These are phyloP conservation scores for Chlorella sp. DNA, from an alignment of 139 green algal genomes.

Conservation along the genomic window DNA sequence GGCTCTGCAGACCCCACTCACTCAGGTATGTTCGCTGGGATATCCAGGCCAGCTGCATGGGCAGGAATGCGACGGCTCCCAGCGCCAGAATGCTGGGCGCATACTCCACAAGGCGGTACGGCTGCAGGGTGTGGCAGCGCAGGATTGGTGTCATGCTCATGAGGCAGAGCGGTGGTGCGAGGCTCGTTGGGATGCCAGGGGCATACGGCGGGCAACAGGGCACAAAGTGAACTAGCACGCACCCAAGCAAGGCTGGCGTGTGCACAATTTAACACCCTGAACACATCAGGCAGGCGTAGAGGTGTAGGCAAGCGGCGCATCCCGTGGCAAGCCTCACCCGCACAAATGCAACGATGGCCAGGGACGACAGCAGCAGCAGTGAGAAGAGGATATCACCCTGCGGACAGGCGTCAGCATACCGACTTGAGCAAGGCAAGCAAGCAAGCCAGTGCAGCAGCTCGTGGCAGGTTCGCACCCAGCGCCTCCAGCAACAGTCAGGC, in stretches of 20 bases:
- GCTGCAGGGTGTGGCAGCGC: not conserved
- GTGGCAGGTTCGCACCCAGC: no score
- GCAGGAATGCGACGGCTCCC: not conserved
- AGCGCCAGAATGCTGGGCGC: not conserved
- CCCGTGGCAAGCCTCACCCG: not conserved
- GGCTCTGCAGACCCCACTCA: no score
- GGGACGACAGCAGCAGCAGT: not conserved
- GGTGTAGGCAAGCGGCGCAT: not conserved
- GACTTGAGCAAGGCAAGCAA: no score
- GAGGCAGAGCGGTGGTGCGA: not conserved
- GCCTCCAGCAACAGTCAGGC: no score
- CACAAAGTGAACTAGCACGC: no score
- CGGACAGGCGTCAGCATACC: no score
- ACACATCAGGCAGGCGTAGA: not conserved
- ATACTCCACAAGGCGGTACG: not conserved
- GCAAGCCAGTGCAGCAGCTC: no score
- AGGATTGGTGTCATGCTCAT: not conserved
- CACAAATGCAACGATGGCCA: constrained; percentile 3
- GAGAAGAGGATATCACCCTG: constrained; percentile 35
- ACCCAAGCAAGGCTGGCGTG: no score
- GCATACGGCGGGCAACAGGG: no score
- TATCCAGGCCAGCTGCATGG: constrained; percentile 5
- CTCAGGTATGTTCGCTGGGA: not conserved
- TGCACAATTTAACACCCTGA: no score
- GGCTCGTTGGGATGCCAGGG: no score